Percentiles rank a stretch among this genome's conserved stretches.
Conservation (phyloP, 371 early-diverging fungal genomes). For the Batkoa obscura region DNA sequence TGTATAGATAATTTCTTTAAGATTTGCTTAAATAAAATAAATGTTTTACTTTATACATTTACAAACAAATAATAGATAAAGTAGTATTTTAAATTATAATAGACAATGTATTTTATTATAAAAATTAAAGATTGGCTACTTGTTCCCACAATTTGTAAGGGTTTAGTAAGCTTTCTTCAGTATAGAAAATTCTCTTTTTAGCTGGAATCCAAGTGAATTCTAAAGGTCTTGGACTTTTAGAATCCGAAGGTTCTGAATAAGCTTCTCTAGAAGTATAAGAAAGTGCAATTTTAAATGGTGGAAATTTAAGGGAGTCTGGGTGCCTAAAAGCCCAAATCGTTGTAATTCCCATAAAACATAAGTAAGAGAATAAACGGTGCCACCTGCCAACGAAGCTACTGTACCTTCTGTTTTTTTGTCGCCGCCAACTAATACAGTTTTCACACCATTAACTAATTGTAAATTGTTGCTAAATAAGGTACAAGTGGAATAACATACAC, state of each 20-base stretch:
- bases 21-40: no score
- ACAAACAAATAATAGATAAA: no score
- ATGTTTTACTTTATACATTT: no score
- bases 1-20: no score
- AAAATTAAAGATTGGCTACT: no score
- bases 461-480: background rate
- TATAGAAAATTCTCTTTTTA: background rate
- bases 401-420: background rate
- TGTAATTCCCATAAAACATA: background rate
- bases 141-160: background rate
- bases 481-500: conserved; percentile 1
- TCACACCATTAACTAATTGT: background rate
- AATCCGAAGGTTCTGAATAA: background rate
- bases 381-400: background rate
- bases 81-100: no score
- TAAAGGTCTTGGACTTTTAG: no score
- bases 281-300: background rate
- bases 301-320: background rate
- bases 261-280: background rate
- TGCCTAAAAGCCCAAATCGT: no score
- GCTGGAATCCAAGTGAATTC: background rate
- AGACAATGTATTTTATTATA: no score
- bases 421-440: background rate
- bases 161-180: background rate
- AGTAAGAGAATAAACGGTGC: background rate